These are phyloP conservation scores for Neurospora sp. DNA, from an alignment of 495 filamentous ascomycete species.

Conservation along the genomic window DNA sequence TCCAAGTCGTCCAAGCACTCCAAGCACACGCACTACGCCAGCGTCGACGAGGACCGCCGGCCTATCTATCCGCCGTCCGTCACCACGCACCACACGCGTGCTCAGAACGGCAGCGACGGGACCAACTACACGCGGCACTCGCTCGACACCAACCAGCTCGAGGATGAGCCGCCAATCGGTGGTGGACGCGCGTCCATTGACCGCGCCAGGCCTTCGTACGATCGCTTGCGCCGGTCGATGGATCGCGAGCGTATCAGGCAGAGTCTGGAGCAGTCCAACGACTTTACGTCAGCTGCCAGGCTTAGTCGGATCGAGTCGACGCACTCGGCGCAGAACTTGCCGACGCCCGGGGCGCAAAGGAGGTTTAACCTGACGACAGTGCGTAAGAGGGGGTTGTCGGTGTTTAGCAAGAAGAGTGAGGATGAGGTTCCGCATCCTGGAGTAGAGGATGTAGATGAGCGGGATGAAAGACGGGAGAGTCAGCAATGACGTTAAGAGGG, in stretches of 20 bases:
- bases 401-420: conserved; percentile 26
- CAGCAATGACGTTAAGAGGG: not conserved
- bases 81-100: conserved; percentile 71
- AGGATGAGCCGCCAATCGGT: conserved; percentile 17
- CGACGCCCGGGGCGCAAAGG: conserved; percentile 9
- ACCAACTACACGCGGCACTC: conserved; percentile 74
- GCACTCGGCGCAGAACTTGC: conserved; percentile 30
- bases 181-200: conserved; percentile 46
- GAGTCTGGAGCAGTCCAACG: conserved; percentile 76
- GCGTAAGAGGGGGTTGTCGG: conserved; percentile 26
- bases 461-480: not conserved
- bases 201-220: conserved; percentile 65
- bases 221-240: conserved; percentile 65
- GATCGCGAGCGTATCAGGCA: conserved; percentile 52
- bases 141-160: conserved; percentile 23
- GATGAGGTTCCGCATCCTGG: not conserved
- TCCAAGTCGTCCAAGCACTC: conserved; percentile 39
- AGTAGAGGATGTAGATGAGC: not conserved
- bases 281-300: conserved; percentile 82
- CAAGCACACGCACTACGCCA: conserved; percentile 48
- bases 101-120: conserved; percentile 86
- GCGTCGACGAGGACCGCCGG: conserved; percentile 68
- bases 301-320: conserved; percentile 74
- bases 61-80: conserved; percentile 87
- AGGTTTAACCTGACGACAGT: conserved; percentile 25